phyloP scores from a whole-genome alignment of 2,329 filamentous ascomycete genomes.

The Phaeosphaeriaceae sp. region DNA sequence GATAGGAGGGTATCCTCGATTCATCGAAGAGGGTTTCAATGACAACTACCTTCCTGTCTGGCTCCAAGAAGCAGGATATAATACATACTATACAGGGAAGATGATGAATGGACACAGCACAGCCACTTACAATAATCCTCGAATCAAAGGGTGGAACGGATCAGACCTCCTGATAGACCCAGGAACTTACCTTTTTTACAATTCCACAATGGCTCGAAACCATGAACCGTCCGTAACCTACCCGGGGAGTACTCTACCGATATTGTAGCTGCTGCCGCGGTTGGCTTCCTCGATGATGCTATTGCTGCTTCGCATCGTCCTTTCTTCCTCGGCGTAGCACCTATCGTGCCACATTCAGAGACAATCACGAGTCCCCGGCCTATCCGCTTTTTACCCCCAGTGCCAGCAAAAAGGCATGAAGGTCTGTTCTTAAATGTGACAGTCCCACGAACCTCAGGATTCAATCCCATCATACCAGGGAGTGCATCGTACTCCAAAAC shows the following conservation, averaged over 20 bases:
- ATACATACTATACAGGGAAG: slow-evolving; percentile 77
- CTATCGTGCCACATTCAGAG: slow-evolving; percentile 66
- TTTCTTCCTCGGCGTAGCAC: slow-evolving; percentile 72
- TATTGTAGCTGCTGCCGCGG: slow-evolving; percentile 64
- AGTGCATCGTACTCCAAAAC: slow-evolving; percentile 30
- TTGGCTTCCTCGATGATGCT: slow-evolving; percentile 67
- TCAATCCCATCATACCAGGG: slow-evolving; percentile 64
- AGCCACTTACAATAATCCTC: slow-evolving; percentile 66
- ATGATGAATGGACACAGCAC: slow-evolving; percentile 70
- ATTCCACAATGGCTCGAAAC: slow-evolving; percentile 69
- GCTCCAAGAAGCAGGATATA: slow-evolving; percentile 72
- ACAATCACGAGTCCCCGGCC: slow-evolving; percentile 13
- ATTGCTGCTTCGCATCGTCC: slow-evolving; percentile 58
- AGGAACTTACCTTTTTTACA: slow-evolving; percentile 71
- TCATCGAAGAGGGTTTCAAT: slow-evolving; percentile 69
- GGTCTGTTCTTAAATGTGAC: slow-evolving; percentile 66
- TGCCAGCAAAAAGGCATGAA: slow-evolving; percentile 66
- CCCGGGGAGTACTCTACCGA: slow-evolving; percentile 64
- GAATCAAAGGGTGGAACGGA: slow-evolving; percentile 64
- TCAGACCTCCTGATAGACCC: slow-evolving; percentile 66
- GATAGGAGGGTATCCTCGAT: slow-evolving; percentile 67
- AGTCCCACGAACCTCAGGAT: slow-evolving; percentile 68
- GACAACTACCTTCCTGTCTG: slow-evolving; percentile 72
- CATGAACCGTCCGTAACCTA: slow-evolving; percentile 60
- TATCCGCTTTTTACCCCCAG: slow-evolving; percentile 57